These are phyloP conservation scores for Pleurostoma richardsiae DNA, from an alignment of 2,329 filamentous ascomycete species.

Conservation along the genomic window DNA sequence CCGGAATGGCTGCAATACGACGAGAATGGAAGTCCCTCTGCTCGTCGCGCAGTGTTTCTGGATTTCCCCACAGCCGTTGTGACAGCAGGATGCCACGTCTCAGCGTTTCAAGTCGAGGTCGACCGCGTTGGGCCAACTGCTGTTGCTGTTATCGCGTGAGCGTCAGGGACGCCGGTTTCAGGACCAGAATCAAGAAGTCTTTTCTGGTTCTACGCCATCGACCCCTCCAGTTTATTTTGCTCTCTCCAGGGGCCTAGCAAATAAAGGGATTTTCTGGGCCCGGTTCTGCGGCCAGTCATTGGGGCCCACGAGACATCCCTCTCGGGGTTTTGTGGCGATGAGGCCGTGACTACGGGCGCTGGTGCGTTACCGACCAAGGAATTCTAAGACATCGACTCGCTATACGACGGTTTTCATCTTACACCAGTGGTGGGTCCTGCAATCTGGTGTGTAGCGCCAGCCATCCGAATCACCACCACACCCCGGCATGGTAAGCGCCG, in stretches of 20 bases:
- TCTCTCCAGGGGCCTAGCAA: not conserved
- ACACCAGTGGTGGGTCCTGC: slow-evolving; percentile 32
- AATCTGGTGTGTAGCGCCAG: slow-evolving; percentile 36
- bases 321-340: slow-evolving; percentile 32
- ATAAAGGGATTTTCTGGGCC: not conserved
- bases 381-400: slow-evolving; percentile 42
- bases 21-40: no score
- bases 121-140: no score
- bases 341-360: slow-evolving; percentile 16
- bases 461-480: slow-evolving; percentile 32
- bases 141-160: not conserved
- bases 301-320: slow-evolving; percentile 36
- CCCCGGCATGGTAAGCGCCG: slow-evolving; percentile 42
- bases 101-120: no score
- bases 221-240: not conserved
- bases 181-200: not conserved
- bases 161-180: not conserved
- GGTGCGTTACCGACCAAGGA: slow-evolving; percentile 28
- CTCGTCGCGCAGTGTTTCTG: no score
- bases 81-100: no score
- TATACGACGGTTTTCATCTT: slow-evolving; percentile 33
- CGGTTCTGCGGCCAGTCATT: slow-evolving; percentile 26
- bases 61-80: no score
- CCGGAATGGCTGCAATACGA: no score
- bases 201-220: not conserved